Conservation (phyloP, 345 rosid genomes). For the Lenwebbia sp. region DNA sequence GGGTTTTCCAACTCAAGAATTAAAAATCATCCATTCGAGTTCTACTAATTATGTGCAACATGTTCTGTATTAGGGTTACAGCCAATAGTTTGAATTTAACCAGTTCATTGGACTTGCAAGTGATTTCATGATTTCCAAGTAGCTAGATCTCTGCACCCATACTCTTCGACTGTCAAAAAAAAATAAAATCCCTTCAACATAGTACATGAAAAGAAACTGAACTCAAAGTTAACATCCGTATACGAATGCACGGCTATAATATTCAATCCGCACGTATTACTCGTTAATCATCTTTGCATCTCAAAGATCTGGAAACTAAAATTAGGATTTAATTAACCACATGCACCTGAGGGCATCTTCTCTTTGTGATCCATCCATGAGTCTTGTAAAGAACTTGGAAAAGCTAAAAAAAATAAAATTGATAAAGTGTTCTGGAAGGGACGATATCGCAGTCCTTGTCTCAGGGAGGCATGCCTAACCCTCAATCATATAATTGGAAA, state of each 20-base stretch:
- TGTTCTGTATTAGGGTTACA: background rate
- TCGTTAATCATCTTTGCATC: background rate
- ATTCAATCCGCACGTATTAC: background rate
- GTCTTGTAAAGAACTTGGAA: background rate
- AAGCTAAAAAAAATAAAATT: background rate
- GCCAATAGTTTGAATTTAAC: background rate
- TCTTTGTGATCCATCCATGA: background rate
- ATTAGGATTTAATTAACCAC: background rate
- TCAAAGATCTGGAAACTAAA: background rate
- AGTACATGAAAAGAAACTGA: background rate
- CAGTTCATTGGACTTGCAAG: background rate
- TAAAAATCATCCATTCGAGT: background rate
- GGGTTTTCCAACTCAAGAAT: background rate
- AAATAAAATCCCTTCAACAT: background rate
- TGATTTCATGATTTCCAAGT: background rate
- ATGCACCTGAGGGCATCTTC: conserved; percentile 5
- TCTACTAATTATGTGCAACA: background rate
- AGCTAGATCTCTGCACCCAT: background rate
- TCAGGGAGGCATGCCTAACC: background rate
- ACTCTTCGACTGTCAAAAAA: background rate
- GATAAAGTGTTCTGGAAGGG: background rate
- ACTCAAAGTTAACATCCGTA: background rate
- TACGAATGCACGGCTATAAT: background rate
- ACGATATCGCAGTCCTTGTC: background rate
- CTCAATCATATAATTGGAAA: background rate